A percentile compares a stretch with the other conserved stretches of the same genome.
Conservation (phyloP, 371 early-diverging fungal species). For the Rhizomucor pusillus region DNA sequence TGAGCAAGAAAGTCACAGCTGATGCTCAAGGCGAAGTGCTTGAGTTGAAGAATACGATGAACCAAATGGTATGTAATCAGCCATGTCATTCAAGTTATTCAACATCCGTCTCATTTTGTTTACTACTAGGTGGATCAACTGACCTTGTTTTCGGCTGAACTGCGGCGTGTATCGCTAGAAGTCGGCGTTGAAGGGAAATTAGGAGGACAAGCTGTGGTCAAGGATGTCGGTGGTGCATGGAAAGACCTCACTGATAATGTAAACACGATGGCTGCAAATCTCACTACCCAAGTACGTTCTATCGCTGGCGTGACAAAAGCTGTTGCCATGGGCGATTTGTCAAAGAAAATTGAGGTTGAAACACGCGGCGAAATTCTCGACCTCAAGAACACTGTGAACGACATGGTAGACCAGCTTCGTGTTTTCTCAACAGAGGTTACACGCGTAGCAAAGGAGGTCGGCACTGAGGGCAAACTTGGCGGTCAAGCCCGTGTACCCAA, state of each 20-base stretch:
- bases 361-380: slow-evolving; percentile 66
- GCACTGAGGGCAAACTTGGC: slow-evolving; percentile 46
- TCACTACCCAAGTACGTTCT: slow-evolving; percentile 53
- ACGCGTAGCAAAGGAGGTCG: slow-evolving; percentile 44
- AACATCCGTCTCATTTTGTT: not conserved
- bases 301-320: slow-evolving; percentile 53
- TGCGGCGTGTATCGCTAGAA: slow-evolving; percentile 37
- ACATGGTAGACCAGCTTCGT: slow-evolving; percentile 48
- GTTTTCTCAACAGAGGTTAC: slow-evolving; percentile 43
- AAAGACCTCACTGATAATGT: slow-evolving; percentile 52
- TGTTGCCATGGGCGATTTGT: slow-evolving; percentile 56
- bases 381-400: slow-evolving; percentile 66
- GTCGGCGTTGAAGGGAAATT: slow-evolving; percentile 56
- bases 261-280: slow-evolving; percentile 50
- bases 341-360: slow-evolving; percentile 59
- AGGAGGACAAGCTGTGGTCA: slow-evolving; percentile 40
- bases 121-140: slow-evolving; percentile 34
- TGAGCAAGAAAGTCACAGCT: slow-evolving; percentile 36
- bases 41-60: slow-evolving; percentile 40
- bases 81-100: too few relatives aligned
- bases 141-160: slow-evolving; percentile 40
- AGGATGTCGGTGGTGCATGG: slow-evolving; percentile 54
- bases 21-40: slow-evolving; percentile 42
- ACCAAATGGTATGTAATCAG: slow-evolving; percentile 36
- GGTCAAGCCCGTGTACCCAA: slow-evolving; percentile 36